These are phyloP conservation scores for Populus deltoides DNA, from an alignment of 345 rosid species.

Conservation along the genomic window DNA sequence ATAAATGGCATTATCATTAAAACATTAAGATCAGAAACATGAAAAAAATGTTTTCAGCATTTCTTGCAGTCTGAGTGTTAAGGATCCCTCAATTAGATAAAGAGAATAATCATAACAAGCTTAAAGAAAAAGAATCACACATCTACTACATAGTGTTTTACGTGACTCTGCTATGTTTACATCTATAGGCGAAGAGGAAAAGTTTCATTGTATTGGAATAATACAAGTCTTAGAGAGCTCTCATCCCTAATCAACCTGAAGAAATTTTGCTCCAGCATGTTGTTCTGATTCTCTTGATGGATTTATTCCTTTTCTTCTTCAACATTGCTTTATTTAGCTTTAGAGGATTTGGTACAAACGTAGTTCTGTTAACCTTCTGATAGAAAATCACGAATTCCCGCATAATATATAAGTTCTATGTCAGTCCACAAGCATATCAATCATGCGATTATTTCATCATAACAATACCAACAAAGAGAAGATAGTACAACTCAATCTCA, in stretches of 20 bases:
- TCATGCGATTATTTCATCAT: not conserved
- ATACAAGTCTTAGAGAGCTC: no score
- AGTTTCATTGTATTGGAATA: no score
- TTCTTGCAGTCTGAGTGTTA: no score
- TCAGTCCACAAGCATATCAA: not conserved
- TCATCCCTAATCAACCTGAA: conserved; percentile 41
- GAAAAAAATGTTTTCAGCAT: no score
- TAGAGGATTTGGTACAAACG: conserved; percentile 39
- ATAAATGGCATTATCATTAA: not conserved
- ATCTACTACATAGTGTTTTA: no score
- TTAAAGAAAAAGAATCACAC: no score
- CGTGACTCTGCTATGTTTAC: no score
- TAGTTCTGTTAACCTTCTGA: conserved; percentile 54
- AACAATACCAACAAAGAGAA: not conserved
- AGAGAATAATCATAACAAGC: no score
- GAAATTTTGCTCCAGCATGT: conserved; percentile 67
- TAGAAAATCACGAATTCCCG: conserved; percentile 76
- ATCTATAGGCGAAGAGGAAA: not conserved
- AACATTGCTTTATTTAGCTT: conserved; percentile 58
- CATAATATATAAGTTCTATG: not conserved
- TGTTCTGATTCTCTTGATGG: conserved; percentile 53
- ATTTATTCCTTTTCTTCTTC: conserved; percentile 45
- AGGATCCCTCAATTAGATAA: no score
- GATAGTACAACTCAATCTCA: not conserved
- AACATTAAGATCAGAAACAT: not conserved